phyloP scores from a whole-genome alignment of 2,329 filamentous ascomycete genomes.

The Epichloe hybrida region DNA sequence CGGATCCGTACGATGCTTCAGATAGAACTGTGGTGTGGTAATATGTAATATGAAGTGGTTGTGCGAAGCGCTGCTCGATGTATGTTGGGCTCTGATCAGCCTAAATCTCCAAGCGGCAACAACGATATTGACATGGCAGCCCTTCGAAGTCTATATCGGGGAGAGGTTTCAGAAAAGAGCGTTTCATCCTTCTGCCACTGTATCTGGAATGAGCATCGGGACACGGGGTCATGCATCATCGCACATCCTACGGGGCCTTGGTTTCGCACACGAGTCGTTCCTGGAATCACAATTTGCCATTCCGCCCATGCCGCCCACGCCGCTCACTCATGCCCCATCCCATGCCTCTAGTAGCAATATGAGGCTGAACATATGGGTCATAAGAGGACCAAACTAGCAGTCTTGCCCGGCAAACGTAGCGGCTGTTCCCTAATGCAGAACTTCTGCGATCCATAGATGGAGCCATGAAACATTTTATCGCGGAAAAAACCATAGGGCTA shows the following conservation, averaged over 20 bases:
- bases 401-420: neutral
- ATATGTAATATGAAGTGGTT: neutral
- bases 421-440: neutral
- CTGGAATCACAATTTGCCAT: neutral
- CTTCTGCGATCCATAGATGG: neutral
- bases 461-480: neutral
- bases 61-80: neutral
- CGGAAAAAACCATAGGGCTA: neutral
- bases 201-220: neutral
- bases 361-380: neutral
- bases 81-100: neutral
- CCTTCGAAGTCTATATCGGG: neutral
- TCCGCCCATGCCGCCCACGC: constrained; percentile 1
- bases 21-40: neutral
- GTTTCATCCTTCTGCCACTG: neutral
- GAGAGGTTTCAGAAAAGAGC: neutral
- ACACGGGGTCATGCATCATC: neutral
- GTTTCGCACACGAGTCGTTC: neutral
- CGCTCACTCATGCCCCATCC: constrained; percentile 7
- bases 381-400: neutral
- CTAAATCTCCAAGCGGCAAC: neutral
- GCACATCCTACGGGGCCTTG: neutral
- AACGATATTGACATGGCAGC: neutral
- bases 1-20: neutral
- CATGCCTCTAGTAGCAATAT: constrained; percentile 2